A percentile compares a stretch with the other conserved stretches of the same genome.
Conservation (phyloP, 257 asterid genomes). For the Rehmannia glutinosa region DNA sequence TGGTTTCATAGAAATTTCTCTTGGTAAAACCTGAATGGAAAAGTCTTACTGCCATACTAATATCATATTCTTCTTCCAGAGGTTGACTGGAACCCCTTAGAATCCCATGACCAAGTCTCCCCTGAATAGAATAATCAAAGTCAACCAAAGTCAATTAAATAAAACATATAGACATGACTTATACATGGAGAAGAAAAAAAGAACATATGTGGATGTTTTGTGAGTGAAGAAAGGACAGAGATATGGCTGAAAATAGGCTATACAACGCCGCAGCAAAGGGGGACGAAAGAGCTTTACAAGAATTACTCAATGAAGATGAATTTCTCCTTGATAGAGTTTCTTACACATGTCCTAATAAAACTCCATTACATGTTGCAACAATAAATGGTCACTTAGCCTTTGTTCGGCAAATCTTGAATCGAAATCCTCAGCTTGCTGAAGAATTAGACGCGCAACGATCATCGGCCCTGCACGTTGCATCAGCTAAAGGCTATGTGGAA, state of each 20-base stretch:
- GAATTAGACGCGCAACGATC: conserved; percentile 29
- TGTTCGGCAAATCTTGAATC: conserved; percentile 21
- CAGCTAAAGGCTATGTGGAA: conserved; percentile 30
- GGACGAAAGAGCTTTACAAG: conserved; percentile 10
- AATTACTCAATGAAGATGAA: conserved; percentile 27
- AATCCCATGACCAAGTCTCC: conserved; percentile 1
- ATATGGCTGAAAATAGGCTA: conserved; percentile 26
- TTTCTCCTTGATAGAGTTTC: conserved; percentile 33
- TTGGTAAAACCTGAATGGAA: not conserved
- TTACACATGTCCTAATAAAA: conserved; percentile 28
- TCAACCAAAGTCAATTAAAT: conserved; percentile 1
- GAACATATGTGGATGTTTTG: no score
- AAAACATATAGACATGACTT: not conserved
- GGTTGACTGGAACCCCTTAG: not conserved
- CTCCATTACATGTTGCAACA: conserved; percentile 46
- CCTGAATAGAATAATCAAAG: not conserved
- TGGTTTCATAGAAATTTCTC: conserved; percentile 4
- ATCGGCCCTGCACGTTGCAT: conserved; percentile 48
- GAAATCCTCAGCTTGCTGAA: conserved; percentile 24
- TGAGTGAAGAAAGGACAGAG: not conserved
- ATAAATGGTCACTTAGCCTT: conserved; percentile 25
- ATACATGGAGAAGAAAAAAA: no score
- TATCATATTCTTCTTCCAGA: not conserved
- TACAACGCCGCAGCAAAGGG: conserved; percentile 38
- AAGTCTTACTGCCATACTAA: not conserved